Evolutionary conservation across 148 eudicot genomes (phyloP).

Genomic region (Limonium bicolor): DNA sequence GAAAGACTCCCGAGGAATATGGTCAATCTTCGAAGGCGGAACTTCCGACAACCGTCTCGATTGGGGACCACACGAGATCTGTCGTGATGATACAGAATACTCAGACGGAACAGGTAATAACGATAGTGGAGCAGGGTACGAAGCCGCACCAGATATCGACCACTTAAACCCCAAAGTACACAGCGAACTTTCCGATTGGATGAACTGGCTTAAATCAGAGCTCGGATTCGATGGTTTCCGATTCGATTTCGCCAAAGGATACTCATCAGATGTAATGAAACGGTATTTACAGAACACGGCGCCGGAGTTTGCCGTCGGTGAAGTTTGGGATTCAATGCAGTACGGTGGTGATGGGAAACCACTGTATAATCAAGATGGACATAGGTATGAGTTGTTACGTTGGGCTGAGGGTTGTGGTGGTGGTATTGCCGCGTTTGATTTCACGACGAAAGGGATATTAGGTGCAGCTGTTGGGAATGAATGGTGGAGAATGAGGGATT

Average conservation of each 20-base stretch:
- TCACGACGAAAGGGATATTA: conserved; percentile 37
- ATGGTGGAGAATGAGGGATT: conserved; percentile 35
- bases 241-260: conserved; percentile 48
- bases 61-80: conserved; percentile 55
- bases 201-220: conserved; percentile 47
- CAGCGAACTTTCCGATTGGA: conserved; percentile 41
- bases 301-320: conserved; percentile 54
- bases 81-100: conserved; percentile 30
- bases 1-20: conserved; percentile 29
- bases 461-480: conserved; percentile 42
- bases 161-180: conserved; percentile 41
- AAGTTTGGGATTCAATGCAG: conserved; percentile 23
- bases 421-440: conserved; percentile 30
- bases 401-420: conserved; percentile 42
- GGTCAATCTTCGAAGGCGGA: conserved; percentile 55
- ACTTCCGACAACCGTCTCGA: conserved; percentile 42
- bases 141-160: conserved; percentile 38
- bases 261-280: conserved; percentile 26
- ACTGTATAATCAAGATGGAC: conserved; percentile 21
- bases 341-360: conserved; percentile 23
- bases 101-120: conserved; percentile 37
- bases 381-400: conserved; percentile 17
- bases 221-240: conserved; percentile 46
- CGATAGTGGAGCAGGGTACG: conserved; percentile 24
- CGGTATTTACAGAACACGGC: conserved; percentile 8